A percentile compares a stretch with the other conserved stretches of the same genome.
Conservation (phyloP, 148 eudicot species). For the Pouteria glomerata region DNA sequence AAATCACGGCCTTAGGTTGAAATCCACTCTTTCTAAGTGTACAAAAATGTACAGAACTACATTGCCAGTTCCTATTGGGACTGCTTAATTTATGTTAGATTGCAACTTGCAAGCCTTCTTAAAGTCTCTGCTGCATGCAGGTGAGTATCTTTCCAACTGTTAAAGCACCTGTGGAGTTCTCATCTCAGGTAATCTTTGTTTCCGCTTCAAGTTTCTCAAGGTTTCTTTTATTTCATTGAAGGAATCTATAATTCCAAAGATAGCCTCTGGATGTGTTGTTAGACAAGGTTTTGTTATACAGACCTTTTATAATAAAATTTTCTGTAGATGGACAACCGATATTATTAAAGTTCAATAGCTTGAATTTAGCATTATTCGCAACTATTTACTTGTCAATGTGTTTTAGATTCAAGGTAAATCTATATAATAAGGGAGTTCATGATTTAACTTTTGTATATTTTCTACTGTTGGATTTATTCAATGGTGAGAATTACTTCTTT, state of each 20-base stretch:
- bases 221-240: too few relatives aligned
- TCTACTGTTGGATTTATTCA: too few relatives aligned
- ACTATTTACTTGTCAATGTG: too few relatives aligned
- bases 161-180: constrained; percentile 13
- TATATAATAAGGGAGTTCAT: too few relatives aligned
- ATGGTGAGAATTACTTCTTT: too few relatives aligned
- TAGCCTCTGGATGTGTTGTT: background rate
- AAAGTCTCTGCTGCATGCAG: background rate
- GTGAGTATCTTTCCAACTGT: constrained; percentile 12
- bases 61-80: constrained; percentile 1
- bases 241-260: background rate
- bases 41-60: background rate
- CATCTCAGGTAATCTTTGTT: constrained; percentile 6
- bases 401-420: too few relatives aligned
- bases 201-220: background rate
- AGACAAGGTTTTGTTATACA: background rate
- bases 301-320: background rate
- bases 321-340: background rate
- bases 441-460: too few relatives aligned
- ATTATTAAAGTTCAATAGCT: too few relatives aligned
- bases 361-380: too few relatives aligned
- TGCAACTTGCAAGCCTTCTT: background rate
- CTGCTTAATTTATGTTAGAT: constrained; percentile 2
- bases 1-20: background rate
- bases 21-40: background rate